These are phyloP conservation scores for Pichia nakasei DNA, from an alignment of 805 yeast species.

Conservation along the genomic window DNA sequence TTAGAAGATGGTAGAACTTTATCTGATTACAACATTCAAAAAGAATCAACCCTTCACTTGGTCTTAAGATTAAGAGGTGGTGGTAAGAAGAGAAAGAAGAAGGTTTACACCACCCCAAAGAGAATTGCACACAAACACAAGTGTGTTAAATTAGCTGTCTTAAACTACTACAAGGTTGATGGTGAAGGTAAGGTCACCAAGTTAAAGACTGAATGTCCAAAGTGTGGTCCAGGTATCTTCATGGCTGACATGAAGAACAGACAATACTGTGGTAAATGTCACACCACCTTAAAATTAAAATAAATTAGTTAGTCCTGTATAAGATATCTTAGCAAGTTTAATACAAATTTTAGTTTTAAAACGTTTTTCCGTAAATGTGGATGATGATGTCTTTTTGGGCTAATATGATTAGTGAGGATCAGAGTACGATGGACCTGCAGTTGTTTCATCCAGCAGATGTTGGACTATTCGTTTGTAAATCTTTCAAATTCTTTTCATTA, in stretches of 20 bases:
- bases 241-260: conserved; percentile 99
- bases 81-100: conserved; percentile 99
- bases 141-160: conserved; percentile 98
- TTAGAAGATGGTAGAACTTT: conserved; percentile 98
- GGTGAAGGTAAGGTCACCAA: conserved; percentile 97
- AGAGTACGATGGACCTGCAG: too few relatives aligned
- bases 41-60: conserved; percentile 96
- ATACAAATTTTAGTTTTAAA: too few relatives aligned
- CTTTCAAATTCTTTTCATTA: too few relatives aligned
- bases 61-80: conserved; percentile 87
- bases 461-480: too few relatives aligned
- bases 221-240: conserved; percentile 99
- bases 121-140: conserved; percentile 99
- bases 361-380: too few relatives aligned
- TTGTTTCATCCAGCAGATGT: too few relatives aligned
- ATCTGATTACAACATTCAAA: conserved; percentile 99
- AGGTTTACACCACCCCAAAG: conserved; percentile 99
- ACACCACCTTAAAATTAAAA: conserved; percentile 71
- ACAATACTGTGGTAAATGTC: conserved; percentile 99
- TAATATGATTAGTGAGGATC: too few relatives aligned
- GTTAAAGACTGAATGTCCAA: conserved; percentile 97
- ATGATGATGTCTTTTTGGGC: too few relatives aligned
- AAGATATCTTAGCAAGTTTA: not conserved
- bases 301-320: conserved; percentile 5
- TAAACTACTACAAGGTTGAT: conserved; percentile 98